These are phyloP conservation scores for Leccinum angustisporum DNA, from an alignment of 1,284 basidiomycete genomes.

Conservation along the genomic window DNA sequence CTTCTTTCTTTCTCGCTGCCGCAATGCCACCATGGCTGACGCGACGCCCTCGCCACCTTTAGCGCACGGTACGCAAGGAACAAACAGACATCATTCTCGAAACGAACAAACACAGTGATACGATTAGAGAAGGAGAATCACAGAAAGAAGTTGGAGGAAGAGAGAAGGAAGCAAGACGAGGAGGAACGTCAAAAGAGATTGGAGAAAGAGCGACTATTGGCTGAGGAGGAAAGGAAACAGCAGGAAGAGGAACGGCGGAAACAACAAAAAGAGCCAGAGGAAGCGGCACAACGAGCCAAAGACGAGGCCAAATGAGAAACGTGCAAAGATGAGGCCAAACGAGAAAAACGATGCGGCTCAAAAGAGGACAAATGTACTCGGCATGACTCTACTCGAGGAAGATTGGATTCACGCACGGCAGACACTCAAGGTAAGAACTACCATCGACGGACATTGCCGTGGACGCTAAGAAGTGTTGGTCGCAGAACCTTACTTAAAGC, in stretches of 20 bases:
- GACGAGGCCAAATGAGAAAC: constrained; percentile 34
- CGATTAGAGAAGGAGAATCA: constrained; percentile 59
- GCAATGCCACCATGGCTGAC: background rate
- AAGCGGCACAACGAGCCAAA: constrained; percentile 37
- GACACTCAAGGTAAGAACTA: constrained; percentile 52
- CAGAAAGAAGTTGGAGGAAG: constrained; percentile 49
- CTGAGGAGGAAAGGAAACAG: constrained; percentile 29
- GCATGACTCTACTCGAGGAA: constrained; percentile 52
- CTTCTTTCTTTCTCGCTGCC: background rate
- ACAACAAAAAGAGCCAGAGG: constrained; percentile 28
- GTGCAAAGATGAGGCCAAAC: constrained; percentile 14
- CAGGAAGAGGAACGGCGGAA: constrained; percentile 40
- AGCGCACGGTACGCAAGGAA: constrained; percentile 62
- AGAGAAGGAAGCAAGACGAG: constrained; percentile 48
- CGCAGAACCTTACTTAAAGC: constrained; percentile 62
- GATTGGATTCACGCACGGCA: constrained; percentile 71
- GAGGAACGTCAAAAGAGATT: constrained; percentile 44
- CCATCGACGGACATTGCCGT: constrained; percentile 16
- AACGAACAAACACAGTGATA: constrained; percentile 38
- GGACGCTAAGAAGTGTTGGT: constrained; percentile 23
- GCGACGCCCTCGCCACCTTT: background rate
- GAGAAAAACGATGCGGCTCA: constrained; percentile 11
- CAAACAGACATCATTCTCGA: constrained; percentile 42
- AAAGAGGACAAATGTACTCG: constrained; percentile 39
- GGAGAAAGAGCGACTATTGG: constrained; percentile 40